These are phyloP conservation scores for Volvox africanus DNA, from an alignment of 139 green algal species.

Conservation along the genomic window DNA sequence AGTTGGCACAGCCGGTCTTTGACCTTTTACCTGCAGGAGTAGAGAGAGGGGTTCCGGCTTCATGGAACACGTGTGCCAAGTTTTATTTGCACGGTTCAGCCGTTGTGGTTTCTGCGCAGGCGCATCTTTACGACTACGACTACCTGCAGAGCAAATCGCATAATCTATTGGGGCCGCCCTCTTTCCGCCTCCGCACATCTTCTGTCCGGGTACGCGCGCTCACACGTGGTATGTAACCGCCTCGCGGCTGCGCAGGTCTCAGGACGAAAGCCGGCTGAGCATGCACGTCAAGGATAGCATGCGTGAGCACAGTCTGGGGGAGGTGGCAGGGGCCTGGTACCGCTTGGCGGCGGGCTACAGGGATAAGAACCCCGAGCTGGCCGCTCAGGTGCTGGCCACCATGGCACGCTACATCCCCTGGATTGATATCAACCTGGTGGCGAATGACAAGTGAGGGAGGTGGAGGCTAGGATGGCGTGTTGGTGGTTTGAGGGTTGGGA, in stretches of 20 bases:
- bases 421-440: conserved; percentile 95
- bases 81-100: too few relatives aligned
- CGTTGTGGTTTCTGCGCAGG: too few relatives aligned
- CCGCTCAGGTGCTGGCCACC: conserved; percentile 75
- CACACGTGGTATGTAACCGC: too few relatives aligned
- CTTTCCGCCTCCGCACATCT: too few relatives aligned
- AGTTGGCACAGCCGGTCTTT: background rate
- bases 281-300: conserved; percentile 97
- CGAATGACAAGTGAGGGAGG: conserved; percentile 78
- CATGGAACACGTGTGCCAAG: too few relatives aligned
- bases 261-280: conserved; percentile 79
- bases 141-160: too few relatives aligned
- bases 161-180: too few relatives aligned
- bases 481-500: background rate
- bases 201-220: too few relatives aligned
- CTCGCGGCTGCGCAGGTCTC: conserved; percentile 59
- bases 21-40: too few relatives aligned
- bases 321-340: conserved; percentile 84
- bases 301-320: conserved; percentile 86
- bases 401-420: conserved; percentile 89
- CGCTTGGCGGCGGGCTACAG: conserved; percentile 72
- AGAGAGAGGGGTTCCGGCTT: too few relatives aligned
- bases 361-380: conserved; percentile 62
- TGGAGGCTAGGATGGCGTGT: background rate
- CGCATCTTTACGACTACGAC: too few relatives aligned